Evolutionary conservation across 257 asterid genomes (phyloP), one percentile per base, ranked within the genome.

Genomic region (Solanum pinnatisectum): DNA sequence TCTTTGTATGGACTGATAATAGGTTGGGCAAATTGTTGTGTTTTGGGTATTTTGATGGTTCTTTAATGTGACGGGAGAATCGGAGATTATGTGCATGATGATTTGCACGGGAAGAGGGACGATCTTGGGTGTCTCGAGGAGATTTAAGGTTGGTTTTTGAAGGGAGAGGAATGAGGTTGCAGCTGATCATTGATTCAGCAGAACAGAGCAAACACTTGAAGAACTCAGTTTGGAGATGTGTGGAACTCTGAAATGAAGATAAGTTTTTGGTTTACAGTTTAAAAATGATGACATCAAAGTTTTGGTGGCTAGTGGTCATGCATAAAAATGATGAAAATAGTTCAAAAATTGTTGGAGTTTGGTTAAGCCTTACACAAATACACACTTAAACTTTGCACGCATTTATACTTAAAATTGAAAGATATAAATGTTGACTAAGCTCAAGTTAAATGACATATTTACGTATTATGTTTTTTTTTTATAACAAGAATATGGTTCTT

Each of bases 1-100:
- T 93, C 71, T 91, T 96, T 88, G 65, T 90, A 86, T 94, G 93
- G 83, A 97, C 87, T 14, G 98, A 93, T 37, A 94, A 70, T 63
- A 91, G 91, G 72, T 91, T 85, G n/a, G 96, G 95, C 87, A 89
- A 93, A 56, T 89, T 93, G 63, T 89, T 87, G 88, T 90, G 91
- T 86, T 90, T 93, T 5, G 76, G 65, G 90, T 89, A 90, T 76
- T 87, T 91, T 70, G 83, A 32, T 35, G 59, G 46, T 67, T 42
- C 39, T 42, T 83, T 49, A 73, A 46, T 65, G 70, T 82, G 18
- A 72, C 27, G 88, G 70, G 65, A 60, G 35, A 60, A 84, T 20
- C 71, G 63, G 22, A 84, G 83, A 30, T 37, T 74, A 72, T 85
- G 35, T 59, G 68, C 52, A 23, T 88, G 71, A 83, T 90, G 89